phyloP scores from a whole-genome alignment of 2,329 filamentous ascomycete species.

The Epichloe bromicola region DNA sequence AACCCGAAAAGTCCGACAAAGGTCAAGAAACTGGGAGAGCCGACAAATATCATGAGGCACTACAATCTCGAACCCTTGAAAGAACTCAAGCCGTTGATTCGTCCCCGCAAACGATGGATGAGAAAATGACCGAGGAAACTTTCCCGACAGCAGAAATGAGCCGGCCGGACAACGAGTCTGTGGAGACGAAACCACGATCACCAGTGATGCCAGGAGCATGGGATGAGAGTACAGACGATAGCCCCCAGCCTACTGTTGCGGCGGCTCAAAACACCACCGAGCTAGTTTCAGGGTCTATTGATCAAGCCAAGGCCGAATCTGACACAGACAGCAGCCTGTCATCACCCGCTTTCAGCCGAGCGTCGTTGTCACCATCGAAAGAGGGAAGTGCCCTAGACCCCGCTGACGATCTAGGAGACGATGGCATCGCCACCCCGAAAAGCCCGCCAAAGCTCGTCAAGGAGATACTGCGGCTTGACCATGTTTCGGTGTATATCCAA shows the following conservation, averaged over 20 bases:
- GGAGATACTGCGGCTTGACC: constrained; percentile 36
- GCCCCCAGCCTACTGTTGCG: neutral
- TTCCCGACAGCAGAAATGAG: neutral
- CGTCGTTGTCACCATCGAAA: constrained; percentile 7
- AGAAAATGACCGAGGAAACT: neutral
- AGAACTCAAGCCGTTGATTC: neutral
- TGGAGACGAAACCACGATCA: neutral
- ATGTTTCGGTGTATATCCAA: constrained; percentile 42
- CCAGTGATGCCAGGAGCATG: constrained; percentile 38
- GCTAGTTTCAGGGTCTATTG: neutral
- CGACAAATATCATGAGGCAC: neutral
- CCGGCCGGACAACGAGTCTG: neutral
- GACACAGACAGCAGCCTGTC: constrained; percentile 14
- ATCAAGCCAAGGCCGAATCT: neutral
- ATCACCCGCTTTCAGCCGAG: constrained; percentile 16
- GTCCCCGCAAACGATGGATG: neutral
- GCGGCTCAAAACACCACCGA: neutral
- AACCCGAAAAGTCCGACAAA: neutral
- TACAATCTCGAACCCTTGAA: neutral
- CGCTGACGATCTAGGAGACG: constrained; percentile 5
- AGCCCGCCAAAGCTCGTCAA: constrained; percentile 42
- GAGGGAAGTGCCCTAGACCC: neutral
- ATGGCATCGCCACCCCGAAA: constrained; percentile 31
- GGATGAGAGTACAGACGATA: constrained; percentile 20
- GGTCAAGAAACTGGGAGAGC: neutral